These are phyloP conservation scores for Penicillium steckii DNA, from an alignment of 495 filamentous ascomycete species.

Conservation along the genomic window DNA sequence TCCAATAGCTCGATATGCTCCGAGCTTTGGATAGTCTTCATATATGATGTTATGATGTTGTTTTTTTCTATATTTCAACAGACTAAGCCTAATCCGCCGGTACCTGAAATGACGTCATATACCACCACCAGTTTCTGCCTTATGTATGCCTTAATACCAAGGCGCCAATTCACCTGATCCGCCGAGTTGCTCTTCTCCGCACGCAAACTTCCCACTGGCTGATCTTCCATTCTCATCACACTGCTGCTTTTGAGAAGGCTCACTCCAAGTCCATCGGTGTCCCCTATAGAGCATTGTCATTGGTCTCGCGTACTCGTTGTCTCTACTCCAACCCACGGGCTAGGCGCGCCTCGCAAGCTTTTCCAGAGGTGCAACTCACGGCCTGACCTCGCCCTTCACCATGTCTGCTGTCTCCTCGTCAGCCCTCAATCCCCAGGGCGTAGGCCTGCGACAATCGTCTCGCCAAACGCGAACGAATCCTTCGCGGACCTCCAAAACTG, in stretches of 20 bases:
- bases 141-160: background rate
- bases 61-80: no score
- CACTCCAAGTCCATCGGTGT: slow-evolving; percentile 10
- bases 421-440: slow-evolving; percentile 31
- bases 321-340: no score
- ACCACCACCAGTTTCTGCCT: background rate
- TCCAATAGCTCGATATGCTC: no score
- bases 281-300: no score
- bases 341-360: slow-evolving; percentile 12
- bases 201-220: slow-evolving; percentile 25
- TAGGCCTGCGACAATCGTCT: slow-evolving; percentile 49
- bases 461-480: slow-evolving; percentile 63
- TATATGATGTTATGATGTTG: no score
- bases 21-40: no score
- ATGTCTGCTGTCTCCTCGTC: slow-evolving; percentile 36
- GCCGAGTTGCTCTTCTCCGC: slow-evolving; percentile 22
- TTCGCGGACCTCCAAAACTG: slow-evolving; percentile 57
- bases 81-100: no score
- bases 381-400: slow-evolving; percentile 20
- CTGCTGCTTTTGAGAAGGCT: background rate
- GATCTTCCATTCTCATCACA: slow-evolving; percentile 1
- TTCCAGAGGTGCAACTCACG: slow-evolving; percentile 14
- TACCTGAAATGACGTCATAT: background rate
- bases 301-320: no score
- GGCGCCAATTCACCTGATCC: background rate